Percentiles rank a stretch among this genome's conserved stretches.
Evolutionary conservation across 2,329 filamentous ascomycete species (phyloP).

Genomic region (Davidsoniella virescens): DNA sequence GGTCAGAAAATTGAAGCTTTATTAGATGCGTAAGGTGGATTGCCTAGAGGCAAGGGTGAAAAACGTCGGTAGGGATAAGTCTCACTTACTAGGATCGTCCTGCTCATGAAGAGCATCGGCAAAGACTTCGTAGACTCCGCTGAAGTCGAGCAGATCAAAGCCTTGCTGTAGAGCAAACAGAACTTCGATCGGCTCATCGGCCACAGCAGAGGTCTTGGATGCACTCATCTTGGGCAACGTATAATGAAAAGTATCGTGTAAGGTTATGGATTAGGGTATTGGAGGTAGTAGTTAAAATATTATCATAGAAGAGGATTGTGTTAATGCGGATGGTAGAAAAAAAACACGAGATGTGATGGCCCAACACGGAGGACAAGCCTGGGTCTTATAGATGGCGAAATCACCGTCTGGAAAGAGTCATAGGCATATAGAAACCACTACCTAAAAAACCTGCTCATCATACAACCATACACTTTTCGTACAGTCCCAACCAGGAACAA

Average conservation of each 20-base stretch:
- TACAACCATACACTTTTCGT: too few species aligned
- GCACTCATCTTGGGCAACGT: slow-evolving; percentile 35
- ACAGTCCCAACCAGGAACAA: too few species aligned
- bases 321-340: not conserved
- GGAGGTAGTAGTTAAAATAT: not conserved
- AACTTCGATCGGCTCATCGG: slow-evolving; percentile 42
- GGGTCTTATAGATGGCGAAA: not conserved
- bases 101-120: slow-evolving; percentile 34
- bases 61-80: not conserved
- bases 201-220: slow-evolving; percentile 40
- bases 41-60: not conserved
- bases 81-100: slow-evolving; percentile 33
- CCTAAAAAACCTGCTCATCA: too few species aligned
- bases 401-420: not conserved
- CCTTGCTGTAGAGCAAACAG: slow-evolving; percentile 44
- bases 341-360: too few species aligned
- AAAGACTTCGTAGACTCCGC: slow-evolving; percentile 37
- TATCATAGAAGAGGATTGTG: not conserved
- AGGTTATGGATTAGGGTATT: not conserved
- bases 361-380: not conserved
- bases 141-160: slow-evolving; percentile 43
- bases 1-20: not conserved
- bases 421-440: not conserved
- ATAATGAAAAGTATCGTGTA: slow-evolving; percentile 1
- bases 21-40: not conserved